Base-by-base conservation (phyloP, 2,329 filamentous ascomycete species). In the Trichoderma sp. region DNA sequence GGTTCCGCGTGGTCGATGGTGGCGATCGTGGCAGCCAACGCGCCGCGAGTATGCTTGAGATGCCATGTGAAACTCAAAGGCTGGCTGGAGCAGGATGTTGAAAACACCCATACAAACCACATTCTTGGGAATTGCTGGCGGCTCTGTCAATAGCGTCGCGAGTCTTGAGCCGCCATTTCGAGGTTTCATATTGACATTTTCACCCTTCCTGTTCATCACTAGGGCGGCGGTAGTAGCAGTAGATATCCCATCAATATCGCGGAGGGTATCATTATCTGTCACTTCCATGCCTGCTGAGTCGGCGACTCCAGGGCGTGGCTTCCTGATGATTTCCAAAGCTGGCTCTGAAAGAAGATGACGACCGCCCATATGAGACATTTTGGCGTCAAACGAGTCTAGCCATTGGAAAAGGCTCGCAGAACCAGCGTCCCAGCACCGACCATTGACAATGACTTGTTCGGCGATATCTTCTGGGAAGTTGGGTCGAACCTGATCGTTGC, bases 351-450 rank as follows among this genome's bases (percentile, higher is more conserved):
- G 20, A 17, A 65, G 62, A 53, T 65, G 62, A 47, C 62, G 62
- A 8, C 62, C 62, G 0, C 62, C 62, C 62, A 65, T 65, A 23
- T 65, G 62, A 65, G 62, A 65, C 62, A 65, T 65, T 4, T 65
- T 65, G 62, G 62, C 62, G 28, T 65, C 62, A 17, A 65, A 65
- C 28, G 62, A 65, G n/a, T 65, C 62, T 2, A 65, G 62, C 62
- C 62, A 65, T 12, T 65, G 62, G 7, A 65, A 65, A 26, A 65
- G 62, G 11, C 62, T 65, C 0, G 62, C 62, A n/a, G 62, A 65
- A 11, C 62, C 62, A 1, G 62, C 43, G 3, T 65, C 62, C 62
- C 62, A 65, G 13, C 43, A 47, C 0, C 43, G 43, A 3, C 62
- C 62, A 3, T 65, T 32, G 17, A 65, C 62, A 23, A 65, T 65